Conservation (phyloP, 257 asterid genomes). For the Oldenlandia corymbosa region DNA sequence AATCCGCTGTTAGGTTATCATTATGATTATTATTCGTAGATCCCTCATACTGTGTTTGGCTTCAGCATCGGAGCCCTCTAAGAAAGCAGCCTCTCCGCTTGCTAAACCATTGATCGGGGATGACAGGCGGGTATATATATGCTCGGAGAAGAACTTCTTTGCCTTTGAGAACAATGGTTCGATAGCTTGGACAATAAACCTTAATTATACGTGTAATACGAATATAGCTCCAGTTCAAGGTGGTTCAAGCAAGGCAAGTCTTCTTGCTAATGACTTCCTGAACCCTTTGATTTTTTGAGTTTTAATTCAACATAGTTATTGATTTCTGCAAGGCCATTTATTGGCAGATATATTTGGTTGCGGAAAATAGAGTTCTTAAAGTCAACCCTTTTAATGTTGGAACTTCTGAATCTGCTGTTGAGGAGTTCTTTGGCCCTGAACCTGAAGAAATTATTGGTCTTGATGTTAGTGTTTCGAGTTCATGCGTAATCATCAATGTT, state of each 20-base stretch:
- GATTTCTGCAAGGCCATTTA: background rate
- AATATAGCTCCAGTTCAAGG: constrained; percentile 64
- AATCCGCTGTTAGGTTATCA: too few species aligned
- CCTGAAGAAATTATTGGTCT: constrained; percentile 69
- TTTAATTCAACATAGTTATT: background rate
- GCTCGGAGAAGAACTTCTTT: constrained; percentile 52
- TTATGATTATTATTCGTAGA: background rate
- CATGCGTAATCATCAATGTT: constrained; percentile 55
- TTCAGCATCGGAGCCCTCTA: constrained; percentile 41
- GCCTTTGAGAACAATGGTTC: constrained; percentile 77
- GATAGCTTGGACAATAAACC: constrained; percentile 57
- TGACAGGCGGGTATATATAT: constrained; percentile 57
- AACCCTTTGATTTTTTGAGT: background rate
- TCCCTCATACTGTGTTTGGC: background rate
- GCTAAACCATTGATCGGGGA: constrained; percentile 69
- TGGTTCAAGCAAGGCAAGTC: constrained; percentile 64
- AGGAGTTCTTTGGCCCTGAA: constrained; percentile 59
- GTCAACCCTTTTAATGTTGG: constrained; percentile 42
- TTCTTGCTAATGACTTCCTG: constrained; percentile 1
- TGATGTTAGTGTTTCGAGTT: constrained; percentile 62
- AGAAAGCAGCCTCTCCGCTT: constrained; percentile 31
- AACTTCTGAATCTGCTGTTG: constrained; percentile 45
- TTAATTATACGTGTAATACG: constrained; percentile 51
- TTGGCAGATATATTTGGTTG: constrained; percentile 86
- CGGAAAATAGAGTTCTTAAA: constrained; percentile 69